Base-by-base conservation (phyloP, 179 eudicot genomes). In the Monotropa hypopitys region DNA sequence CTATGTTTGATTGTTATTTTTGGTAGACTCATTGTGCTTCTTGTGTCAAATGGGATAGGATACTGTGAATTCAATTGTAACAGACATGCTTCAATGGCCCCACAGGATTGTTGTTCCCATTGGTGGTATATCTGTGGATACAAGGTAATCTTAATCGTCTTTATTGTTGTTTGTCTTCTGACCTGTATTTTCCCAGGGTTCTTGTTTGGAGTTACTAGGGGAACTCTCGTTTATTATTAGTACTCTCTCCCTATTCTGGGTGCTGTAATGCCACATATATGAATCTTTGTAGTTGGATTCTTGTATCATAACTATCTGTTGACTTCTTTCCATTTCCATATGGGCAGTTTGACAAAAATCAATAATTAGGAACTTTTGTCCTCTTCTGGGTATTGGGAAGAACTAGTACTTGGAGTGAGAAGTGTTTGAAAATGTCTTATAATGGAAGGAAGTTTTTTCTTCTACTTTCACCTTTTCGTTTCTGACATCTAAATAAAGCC, bases 91-190 rank as follows among this genome's bases (percentile, higher is more conserved):
- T 38, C 85, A 87, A 81, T 94, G 98, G 98, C 98, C 98, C 70
- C 98, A 94, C 85, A 90, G 98, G 82, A 92, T 94, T 83, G 97
- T 94, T 79, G 94, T 94, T 77, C 98, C 98, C 16, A 88, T 92
- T 79, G 98, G 96, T 74, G 96, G 90, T 68, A 42, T 85, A 81
- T 84, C 87, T 32, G 88, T 88, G 42, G 97, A 94, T 83, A 69
- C 82, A 73, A 92, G 96, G 98, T 92, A 84, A 54, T 23, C 67
- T 8, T 30, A 46, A 59, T 40, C 43, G 9, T 4, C 9, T 65
- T 61, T 30, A 11, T n/a, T 12, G 11, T 47, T 65, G 38, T 76
- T 21, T 59, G 53, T 53, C 33, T 40, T 63, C 0, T n/a, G 21
- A 42, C 23, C 54, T 15, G 16, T 45, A 32, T 72, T 72, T 47